Evolutionary conservation across 805 yeast genomes (phyloP), one percentile per base, ranked within the genome.

Genomic region (Kodamaea laetipori): DNA sequence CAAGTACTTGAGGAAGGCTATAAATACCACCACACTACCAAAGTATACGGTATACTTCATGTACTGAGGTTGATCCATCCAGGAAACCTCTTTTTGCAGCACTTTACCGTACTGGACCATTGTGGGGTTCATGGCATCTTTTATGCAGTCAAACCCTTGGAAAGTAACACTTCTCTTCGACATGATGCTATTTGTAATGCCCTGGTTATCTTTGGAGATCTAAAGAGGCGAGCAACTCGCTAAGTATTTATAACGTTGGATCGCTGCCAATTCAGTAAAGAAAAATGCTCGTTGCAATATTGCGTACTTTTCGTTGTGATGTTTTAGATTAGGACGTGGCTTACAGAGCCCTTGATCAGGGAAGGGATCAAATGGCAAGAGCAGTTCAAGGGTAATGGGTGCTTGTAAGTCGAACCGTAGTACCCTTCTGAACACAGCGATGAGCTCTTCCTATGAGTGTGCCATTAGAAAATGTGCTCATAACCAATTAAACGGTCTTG

Each of bases 21-120:
- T 44, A 23, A 58, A 57, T 6, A 73, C 53, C 4, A 68, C 52
- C 2, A 67, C 76, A 7, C 57, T 66, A 3, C 71, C 70, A 47
- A 66, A 68, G 47, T 74, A 75, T 0, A 67, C 48, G 11, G 74
- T 62, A 41, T 64, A 66, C 24, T 62, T 58, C 2, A 69, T 77
- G 49, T 69, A 75, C 1, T 37, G 18, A 1, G 61, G 43, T 42
- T 64, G 58, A 38, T 45, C 50, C 28, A 57, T 42, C 63, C 64
- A 55, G 2, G 67, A 59, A 30, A 62, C 52, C 4, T 51, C 58
- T 0, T 55, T 53, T 44, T 70, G 76, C 45, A 69, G 68, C 8
- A 35, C 46, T 8, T n/a, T 45, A 4, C 36, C 15, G 18, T 53
- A 51, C 15, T 37, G 47, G 46, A 35, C 45, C 41, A 60, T 71